Conservation (phyloP, 1,284 basidiomycete species). For the Earliella scabrosa region DNA sequence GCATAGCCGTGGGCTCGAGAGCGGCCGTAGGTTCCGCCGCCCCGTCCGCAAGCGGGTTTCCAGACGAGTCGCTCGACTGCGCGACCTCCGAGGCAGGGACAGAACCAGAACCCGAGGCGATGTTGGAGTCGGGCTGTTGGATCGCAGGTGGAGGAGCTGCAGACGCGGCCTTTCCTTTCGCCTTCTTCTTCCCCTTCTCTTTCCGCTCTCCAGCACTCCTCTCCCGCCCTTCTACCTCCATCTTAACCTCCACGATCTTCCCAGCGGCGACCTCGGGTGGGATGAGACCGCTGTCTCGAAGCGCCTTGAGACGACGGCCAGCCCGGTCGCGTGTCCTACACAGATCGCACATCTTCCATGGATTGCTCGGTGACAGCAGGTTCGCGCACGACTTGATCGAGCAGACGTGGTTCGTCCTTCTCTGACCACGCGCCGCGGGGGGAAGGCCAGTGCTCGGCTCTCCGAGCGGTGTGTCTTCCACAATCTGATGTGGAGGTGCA, state of each 20-base stretch:
- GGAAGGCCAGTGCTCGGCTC: conserved; percentile 31
- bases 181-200: conserved; percentile 22
- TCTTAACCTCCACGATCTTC: conserved; percentile 19
- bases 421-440: conserved; percentile 37
- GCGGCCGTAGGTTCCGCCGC: too few species aligned
- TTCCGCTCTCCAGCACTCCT: conserved; percentile 4
- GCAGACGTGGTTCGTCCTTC: conserved; percentile 43
- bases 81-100: neutral
- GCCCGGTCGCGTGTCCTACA: conserved; percentile 44
- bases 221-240: conserved; percentile 19
- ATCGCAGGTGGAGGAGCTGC: neutral
- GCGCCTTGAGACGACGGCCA: conserved; percentile 35
- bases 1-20: conserved; percentile 4
- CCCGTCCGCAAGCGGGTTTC: neutral
- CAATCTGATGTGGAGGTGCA: neutral
- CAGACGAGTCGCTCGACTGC: neutral
- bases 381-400: conserved; percentile 48
- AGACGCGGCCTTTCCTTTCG: neutral
- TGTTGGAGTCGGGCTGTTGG: neutral
- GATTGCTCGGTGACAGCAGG: conserved; percentile 43
- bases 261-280: conserved; percentile 22
- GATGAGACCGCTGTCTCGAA: conserved; percentile 31
- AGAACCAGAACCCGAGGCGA: neutral
- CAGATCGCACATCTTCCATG: conserved; percentile 50
- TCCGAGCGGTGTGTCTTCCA: conserved; percentile 23